These are phyloP conservation scores for Geum urbanum DNA, from an alignment of 306 rosid species.

Conservation along the genomic window DNA sequence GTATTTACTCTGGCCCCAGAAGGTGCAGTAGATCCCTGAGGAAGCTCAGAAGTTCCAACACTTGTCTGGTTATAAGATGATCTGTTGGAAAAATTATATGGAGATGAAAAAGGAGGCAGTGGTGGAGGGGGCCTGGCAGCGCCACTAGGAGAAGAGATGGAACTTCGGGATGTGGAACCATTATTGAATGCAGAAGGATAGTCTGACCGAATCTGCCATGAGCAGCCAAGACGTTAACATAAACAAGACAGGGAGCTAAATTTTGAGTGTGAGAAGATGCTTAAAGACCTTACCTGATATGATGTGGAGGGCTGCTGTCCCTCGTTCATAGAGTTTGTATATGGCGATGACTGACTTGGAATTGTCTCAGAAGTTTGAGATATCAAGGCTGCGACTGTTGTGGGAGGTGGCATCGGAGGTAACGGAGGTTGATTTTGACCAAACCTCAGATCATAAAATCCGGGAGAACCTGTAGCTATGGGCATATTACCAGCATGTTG, in stretches of 20 bases:
- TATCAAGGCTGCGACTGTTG: constrained; percentile 51
- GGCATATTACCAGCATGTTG: constrained; percentile 58
- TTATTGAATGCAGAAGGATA: constrained; percentile 58
- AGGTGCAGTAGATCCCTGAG: constrained; percentile 46
- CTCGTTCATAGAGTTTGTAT: constrained; percentile 52
- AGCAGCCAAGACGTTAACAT: constrained; percentile 1
- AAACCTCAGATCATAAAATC: constrained; percentile 75
- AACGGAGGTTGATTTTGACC: constrained; percentile 82
- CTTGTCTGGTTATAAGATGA: constrained; percentile 56
- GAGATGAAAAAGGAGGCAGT: constrained; percentile 82
- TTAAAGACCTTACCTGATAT: constrained; percentile 47
- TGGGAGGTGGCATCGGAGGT: constrained; percentile 96
- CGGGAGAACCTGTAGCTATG: constrained; percentile 60
- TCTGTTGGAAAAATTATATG: constrained; percentile 59
- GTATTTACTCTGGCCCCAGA: constrained; percentile 59
- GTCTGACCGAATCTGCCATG: constrained; percentile 66
- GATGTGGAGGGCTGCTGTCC: constrained; percentile 48
- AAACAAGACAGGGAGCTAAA: constrained; percentile 16
- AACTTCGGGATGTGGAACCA: constrained; percentile 48
- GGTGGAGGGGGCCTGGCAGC: constrained; percentile 83
- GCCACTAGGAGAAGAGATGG: constrained; percentile 67
- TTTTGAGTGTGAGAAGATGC: constrained; percentile 13
- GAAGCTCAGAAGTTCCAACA: constrained; percentile 44
- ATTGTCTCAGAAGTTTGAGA: constrained; percentile 56
- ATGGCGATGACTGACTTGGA: constrained; percentile 60